These are phyloP conservation scores for Hymenoscyphus salicellus DNA, from an alignment of 2,329 filamentous ascomycete genomes.

Conservation along the genomic window DNA sequence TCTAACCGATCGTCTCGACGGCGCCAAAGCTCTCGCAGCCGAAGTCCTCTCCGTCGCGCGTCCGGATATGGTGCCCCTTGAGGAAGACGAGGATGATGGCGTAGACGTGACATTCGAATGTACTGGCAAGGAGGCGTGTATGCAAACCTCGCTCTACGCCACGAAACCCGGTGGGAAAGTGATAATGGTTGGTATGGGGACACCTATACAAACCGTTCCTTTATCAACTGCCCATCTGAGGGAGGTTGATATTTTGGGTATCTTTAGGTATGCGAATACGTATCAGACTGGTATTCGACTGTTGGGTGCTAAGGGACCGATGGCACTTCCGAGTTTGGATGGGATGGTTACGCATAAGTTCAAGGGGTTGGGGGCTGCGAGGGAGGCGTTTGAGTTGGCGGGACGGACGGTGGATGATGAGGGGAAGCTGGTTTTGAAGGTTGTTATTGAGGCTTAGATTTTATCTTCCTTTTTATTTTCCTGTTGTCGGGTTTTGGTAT, in stretches of 20 bases:
- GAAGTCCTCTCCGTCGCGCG: slow-evolving; percentile 45
- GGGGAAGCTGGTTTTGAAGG: slow-evolving; percentile 69
- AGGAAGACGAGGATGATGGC: slow-evolving; percentile 57
- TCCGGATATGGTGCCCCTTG: slow-evolving; percentile 33
- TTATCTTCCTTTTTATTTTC: not conserved
- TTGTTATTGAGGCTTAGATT: slow-evolving; percentile 60
- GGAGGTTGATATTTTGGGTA: slow-evolving; percentile 75
- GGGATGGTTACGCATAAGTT: slow-evolving; percentile 73
- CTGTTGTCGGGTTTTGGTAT: slow-evolving; percentile 38
- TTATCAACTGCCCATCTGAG: slow-evolving; percentile 69
- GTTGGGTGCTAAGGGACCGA: slow-evolving; percentile 47
- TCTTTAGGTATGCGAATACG: slow-evolving; percentile 75
- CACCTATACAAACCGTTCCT: slow-evolving; percentile 70
- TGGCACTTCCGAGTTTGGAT: slow-evolving; percentile 59
- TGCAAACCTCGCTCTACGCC: slow-evolving; percentile 72
- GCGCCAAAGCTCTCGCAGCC: slow-evolving; percentile 48
- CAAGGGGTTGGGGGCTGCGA: slow-evolving; percentile 59
- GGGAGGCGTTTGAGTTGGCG: slow-evolving; percentile 67
- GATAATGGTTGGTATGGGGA: slow-evolving; percentile 78
- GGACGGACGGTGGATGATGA: slow-evolving; percentile 64
- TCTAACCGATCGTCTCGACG: slow-evolving; percentile 39
- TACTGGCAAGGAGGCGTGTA: slow-evolving; percentile 71
- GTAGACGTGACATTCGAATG: slow-evolving; percentile 73
- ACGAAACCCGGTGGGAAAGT: slow-evolving; percentile 68
- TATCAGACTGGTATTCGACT: slow-evolving; percentile 68